Evolutionary conservation across 768 basidiomycete genomes (phyloP).

Genomic region (Pleurotus giganteus): DNA sequence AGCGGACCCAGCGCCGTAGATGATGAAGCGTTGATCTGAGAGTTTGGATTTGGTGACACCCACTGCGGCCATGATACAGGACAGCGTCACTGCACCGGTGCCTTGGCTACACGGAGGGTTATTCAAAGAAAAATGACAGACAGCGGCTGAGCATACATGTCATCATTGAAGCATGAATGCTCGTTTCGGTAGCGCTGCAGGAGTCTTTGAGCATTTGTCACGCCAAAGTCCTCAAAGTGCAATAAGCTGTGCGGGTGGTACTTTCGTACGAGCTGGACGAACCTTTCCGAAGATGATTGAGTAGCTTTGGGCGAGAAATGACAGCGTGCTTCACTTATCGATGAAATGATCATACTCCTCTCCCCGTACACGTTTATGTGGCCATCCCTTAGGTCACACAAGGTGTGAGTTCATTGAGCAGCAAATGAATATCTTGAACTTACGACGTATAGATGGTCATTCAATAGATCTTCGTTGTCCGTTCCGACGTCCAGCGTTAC

Average conservation of each 20-base stretch:
- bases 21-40: slow-evolving; percentile 70
- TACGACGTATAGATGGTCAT: slow-evolving; percentile 68
- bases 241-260: slow-evolving; percentile 62
- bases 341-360: slow-evolving; percentile 75
- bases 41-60: slow-evolving; percentile 64
- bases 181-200: slow-evolving; percentile 58
- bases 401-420: neutral
- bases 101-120: slow-evolving; percentile 48
- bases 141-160: slow-evolving; percentile 49
- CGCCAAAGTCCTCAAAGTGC: slow-evolving; percentile 88
- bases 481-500: slow-evolving; percentile 79
- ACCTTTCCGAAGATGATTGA: slow-evolving; percentile 36
- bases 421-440: slow-evolving; percentile 20
- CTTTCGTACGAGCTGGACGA: slow-evolving; percentile 76
- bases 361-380: slow-evolving; percentile 65
- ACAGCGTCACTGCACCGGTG: slow-evolving; percentile 73
- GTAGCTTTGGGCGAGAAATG: neutral
- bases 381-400: slow-evolving; percentile 60
- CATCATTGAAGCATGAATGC: slow-evolving; percentile 83
- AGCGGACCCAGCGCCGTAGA: slow-evolving; percentile 81
- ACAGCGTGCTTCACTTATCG: slow-evolving; percentile 50
- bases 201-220: slow-evolving; percentile 69
- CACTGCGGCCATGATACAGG: slow-evolving; percentile 66
- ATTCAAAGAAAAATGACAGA: neutral
- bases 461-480: slow-evolving; percentile 59